A percentile compares a stretch with the other conserved stretches of the same genome.
These are phyloP conservation scores for Ophiostoma ips DNA, from an alignment of 2,329 filamentous ascomycete genomes.

Conservation along the genomic window DNA sequence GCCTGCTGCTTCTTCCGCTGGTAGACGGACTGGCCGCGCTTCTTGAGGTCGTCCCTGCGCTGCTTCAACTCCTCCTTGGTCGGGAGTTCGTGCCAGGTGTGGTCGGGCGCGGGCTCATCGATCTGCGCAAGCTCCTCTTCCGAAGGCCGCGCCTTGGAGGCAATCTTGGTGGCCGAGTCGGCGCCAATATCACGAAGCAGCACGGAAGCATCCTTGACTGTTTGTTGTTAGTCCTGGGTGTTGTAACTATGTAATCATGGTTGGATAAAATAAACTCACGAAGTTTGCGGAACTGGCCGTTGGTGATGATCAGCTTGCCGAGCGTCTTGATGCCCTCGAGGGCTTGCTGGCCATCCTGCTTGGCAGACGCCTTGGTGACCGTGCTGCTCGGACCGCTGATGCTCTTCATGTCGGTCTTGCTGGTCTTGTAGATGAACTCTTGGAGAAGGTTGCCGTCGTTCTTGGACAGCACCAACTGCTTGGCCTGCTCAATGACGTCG, in stretches of 20 bases:
- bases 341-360: conserved; percentile 72
- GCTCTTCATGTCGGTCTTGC: conserved; percentile 54
- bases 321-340: conserved; percentile 77
- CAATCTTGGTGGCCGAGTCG: conserved; percentile 72
- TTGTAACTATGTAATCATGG: background rate
- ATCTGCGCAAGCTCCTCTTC: conserved; percentile 65
- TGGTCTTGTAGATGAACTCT: conserved; percentile 92
- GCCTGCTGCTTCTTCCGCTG: conserved; percentile 26
- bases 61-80: conserved; percentile 55
- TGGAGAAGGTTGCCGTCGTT: conserved; percentile 90
- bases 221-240: background rate
- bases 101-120: conserved; percentile 74
- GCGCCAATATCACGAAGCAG: conserved; percentile 83
- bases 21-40: conserved; percentile 23
- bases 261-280: conserved; percentile 35
- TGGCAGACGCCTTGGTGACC: conserved; percentile 59
- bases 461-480: conserved; percentile 76
- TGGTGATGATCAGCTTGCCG: conserved; percentile 80
- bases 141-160: conserved; percentile 59
- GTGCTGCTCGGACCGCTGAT: conserved; percentile 51
- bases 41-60: conserved; percentile 43
- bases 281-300: conserved; percentile 90
- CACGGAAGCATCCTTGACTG: conserved; percentile 63
- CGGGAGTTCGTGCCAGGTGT: conserved; percentile 85
- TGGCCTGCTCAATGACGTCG: conserved; percentile 70